Evolutionary conservation across 2,329 filamentous ascomycete species (phyloP), one percentile per base, ranked within the genome.

Genomic region (Pseudogymnoascus sp.): DNA sequence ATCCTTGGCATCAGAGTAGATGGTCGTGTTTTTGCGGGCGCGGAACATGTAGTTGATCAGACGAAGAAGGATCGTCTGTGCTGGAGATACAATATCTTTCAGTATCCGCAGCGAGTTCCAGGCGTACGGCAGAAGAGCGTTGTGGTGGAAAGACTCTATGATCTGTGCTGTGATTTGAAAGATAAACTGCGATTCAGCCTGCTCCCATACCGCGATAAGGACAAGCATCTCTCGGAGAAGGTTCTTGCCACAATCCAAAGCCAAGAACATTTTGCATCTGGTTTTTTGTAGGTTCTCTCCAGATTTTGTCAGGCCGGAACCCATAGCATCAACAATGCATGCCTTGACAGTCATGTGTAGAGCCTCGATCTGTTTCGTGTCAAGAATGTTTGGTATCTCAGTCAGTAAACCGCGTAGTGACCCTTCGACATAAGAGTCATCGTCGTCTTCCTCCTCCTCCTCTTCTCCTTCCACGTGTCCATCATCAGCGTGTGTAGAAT

Each of bases 151-250:
- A 0, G 93, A 90, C 71, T 96, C 90, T 75, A 97, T 90, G 63
- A 97, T 96, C 74, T 97, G 92, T 47, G 91, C 89, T 74, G 95
- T 97, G 72, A 97, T 90, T 72, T 96, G 93, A 78, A 96, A 97
- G 70, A 97, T 96, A 37, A 96, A 84, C 64, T 95, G 91, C 63
- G 93, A 88, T 72, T 97, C 92, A 39, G 91, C 88, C 68, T 97
- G 86, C 71, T 97, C 93, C 93, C 93, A 97, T 7, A 96, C 92
- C 4, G 93, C 93, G 64, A 97, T 96, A 72, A 97, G 97, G 62
- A 97, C 95, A 43, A 97, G 80, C 69, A 97, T 83, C 73, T 97
- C 93, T 61, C 93, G 82, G 1, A 97, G 79, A 3, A 97, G 78
- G 70, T 95, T 96, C 67, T 92, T 87, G 2, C 93, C 93, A 64